Evolutionary conservation across 2,329 filamentous ascomycete genomes (phyloP).

Genomic region (Hortaea werneckii): DNA sequence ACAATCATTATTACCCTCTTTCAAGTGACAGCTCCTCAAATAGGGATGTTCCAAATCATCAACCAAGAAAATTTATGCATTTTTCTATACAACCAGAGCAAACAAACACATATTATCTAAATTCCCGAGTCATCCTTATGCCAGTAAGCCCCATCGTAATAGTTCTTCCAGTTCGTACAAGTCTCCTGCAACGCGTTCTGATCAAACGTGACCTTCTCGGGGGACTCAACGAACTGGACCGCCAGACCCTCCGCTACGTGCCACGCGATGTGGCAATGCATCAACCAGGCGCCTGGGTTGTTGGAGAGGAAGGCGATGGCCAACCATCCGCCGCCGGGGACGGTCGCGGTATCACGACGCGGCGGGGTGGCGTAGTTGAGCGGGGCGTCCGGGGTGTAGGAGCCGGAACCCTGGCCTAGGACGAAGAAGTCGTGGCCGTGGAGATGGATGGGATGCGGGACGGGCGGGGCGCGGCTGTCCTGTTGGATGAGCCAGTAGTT

Average conservation of each 20-base stretch:
- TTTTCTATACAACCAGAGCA: too few species aligned
- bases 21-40: too few species aligned
- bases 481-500: slow-evolving; percentile 34
- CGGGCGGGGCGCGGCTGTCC: slow-evolving; percentile 21
- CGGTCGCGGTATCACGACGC: slow-evolving; percentile 39
- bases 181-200: slow-evolving; percentile 18
- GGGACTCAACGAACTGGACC: slow-evolving; percentile 43
- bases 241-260: slow-evolving; percentile 50
- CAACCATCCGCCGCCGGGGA: slow-evolving; percentile 37
- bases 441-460: slow-evolving; percentile 33
- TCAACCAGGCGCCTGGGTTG: slow-evolving; percentile 37
- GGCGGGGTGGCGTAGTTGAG: slow-evolving; percentile 35
- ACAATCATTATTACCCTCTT: too few species aligned
- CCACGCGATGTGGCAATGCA: slow-evolving; percentile 51
- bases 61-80: too few species aligned
- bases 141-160: slow-evolving; percentile 23
- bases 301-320: slow-evolving; percentile 42
- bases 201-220: slow-evolving; percentile 21
- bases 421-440: slow-evolving; percentile 28
- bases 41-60: too few species aligned
- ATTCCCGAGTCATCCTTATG: slow-evolving; percentile 32
- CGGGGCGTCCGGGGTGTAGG: slow-evolving; percentile 18
- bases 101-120: slow-evolving; percentile 6
- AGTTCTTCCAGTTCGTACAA: slow-evolving; percentile 27
- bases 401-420: slow-evolving; percentile 19